Conservation (phyloP, 2,329 filamentous ascomycete species). For the Chalara sp. region DNA sequence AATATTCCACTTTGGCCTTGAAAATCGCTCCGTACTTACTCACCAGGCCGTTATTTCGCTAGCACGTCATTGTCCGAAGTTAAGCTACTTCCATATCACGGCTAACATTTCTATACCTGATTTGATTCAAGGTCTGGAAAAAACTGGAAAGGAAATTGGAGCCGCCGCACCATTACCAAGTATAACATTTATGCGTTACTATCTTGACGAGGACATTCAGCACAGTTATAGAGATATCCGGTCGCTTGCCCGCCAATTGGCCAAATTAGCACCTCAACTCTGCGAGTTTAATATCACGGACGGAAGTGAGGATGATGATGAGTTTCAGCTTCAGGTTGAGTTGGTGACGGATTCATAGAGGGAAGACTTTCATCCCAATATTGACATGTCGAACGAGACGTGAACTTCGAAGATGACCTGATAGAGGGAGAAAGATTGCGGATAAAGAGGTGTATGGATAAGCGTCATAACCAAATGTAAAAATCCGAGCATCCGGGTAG, state of each 20-base stretch:
- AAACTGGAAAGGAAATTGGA: no score
- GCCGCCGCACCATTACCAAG: neutral
- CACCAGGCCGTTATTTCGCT: neutral
- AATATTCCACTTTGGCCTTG: neutral
- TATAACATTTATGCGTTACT: neutral
- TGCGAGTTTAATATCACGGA: neutral
- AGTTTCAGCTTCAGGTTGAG: neutral
- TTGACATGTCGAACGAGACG: no score
- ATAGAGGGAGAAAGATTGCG: no score
- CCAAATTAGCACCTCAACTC: neutral
- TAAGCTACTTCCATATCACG: constrained; percentile 1
- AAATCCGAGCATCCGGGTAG: no score
- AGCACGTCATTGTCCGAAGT: neutral
- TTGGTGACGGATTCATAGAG: neutral
- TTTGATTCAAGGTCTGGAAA: neutral
- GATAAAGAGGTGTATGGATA: no score
- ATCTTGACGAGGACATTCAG: neutral
- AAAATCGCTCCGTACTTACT: constrained; percentile 1
- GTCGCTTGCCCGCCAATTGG: neutral
- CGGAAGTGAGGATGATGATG: neutral
- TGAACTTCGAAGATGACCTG: no score
- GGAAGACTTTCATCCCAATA: no score
- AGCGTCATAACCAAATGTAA: no score
- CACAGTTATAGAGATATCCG: neutral
- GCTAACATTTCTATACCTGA: neutral